A percentile compares a stretch with the other conserved stretches of the same genome.
Evolutionary conservation across 2,329 filamentous ascomycete genomes (phyloP).

Genomic region (Teratosphaeria destructans): DNA sequence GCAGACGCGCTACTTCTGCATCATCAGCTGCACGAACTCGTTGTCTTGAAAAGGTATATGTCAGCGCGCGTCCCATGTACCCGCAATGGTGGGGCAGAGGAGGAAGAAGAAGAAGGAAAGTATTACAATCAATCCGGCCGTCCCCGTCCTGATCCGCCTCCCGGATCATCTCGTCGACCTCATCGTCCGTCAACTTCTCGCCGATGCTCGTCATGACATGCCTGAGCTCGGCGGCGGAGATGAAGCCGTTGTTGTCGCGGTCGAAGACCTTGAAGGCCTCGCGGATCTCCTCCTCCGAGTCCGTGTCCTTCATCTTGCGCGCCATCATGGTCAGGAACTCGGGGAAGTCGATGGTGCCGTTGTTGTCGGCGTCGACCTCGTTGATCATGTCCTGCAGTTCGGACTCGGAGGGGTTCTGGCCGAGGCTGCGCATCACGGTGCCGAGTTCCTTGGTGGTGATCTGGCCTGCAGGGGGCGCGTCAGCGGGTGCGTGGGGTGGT

Average conservation of each 20-base stretch:
- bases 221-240: constrained; percentile 51
- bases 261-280: constrained; percentile 59
- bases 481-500: neutral
- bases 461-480: constrained; percentile 36
- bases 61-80: too few species aligned
- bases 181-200: constrained; percentile 53
- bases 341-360: constrained; percentile 55
- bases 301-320: constrained; percentile 50
- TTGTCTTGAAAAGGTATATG: constrained; percentile 31
- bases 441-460: constrained; percentile 55
- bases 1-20: constrained; percentile 38
- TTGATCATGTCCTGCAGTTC: constrained; percentile 59
- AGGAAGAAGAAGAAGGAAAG: neutral
- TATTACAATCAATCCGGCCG: constrained; percentile 53
- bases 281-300: constrained; percentile 54
- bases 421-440: constrained; percentile 53
- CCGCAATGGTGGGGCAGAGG: neutral
- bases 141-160: constrained; percentile 56
- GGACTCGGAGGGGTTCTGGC: constrained; percentile 51
- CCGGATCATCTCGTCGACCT: constrained; percentile 56
- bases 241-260: constrained; percentile 55
- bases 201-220: constrained; percentile 55
- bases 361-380: constrained; percentile 55
- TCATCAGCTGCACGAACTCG: constrained; percentile 47
- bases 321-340: constrained; percentile 60